Conservation (phyloP, 2,329 filamentous ascomycete genomes). For the Pseudogymnoascus sp. region DNA sequence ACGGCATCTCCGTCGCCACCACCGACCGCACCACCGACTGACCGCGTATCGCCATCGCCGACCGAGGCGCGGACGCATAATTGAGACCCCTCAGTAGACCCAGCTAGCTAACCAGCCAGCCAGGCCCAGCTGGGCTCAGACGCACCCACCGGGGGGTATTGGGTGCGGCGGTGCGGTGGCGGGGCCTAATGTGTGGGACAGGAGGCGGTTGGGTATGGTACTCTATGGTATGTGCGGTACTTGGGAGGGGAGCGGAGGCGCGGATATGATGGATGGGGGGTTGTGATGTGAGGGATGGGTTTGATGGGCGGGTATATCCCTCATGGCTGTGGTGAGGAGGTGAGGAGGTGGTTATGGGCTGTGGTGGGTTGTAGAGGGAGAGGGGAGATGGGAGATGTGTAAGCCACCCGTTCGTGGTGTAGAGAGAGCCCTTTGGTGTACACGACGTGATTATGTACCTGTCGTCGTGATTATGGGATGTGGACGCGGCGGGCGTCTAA, state of each 20-base stretch:
- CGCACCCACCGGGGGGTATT: neutral
- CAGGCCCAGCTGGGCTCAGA: neutral
- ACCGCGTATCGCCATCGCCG: too few species aligned
- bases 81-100: neutral
- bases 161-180: neutral
- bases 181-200: neutral
- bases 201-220: neutral
- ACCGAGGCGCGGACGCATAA: neutral
- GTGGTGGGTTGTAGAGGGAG: too few species aligned
- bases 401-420: too few species aligned
- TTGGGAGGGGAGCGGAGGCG: neutral
- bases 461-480: too few species aligned
- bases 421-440: too few species aligned
- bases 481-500: too few species aligned
- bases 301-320: neutral
- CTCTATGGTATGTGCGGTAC: neutral
- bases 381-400: too few species aligned
- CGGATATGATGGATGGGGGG: neutral
- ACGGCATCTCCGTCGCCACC: too few species aligned
- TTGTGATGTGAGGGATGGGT: neutral
- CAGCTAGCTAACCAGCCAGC: too few species aligned
- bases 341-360: too few species aligned
- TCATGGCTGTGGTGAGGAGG: neutral
- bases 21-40: too few species aligned
- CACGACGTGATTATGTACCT: too few species aligned